Evolutionary conservation across 768 basidiomycete species (phyloP).

Genomic region (Lactarius sp.): DNA sequence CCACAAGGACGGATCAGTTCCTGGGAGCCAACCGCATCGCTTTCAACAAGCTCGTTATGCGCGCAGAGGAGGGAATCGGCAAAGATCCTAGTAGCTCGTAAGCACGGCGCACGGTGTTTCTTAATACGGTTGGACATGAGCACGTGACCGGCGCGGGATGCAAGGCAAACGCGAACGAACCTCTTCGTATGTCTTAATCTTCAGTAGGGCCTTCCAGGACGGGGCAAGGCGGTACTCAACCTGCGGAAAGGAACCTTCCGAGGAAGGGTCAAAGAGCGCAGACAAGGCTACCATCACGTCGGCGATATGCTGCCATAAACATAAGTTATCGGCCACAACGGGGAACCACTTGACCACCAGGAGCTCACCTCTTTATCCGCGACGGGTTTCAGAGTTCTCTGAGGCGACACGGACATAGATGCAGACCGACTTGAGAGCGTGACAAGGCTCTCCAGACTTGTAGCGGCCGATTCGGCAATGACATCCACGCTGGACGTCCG

Average conservation of each 20-base stretch:
- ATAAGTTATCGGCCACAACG: not conserved
- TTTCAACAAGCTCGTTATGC: constrained; percentile 8
- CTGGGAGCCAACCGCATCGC: not conserved
- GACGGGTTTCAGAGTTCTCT: not conserved
- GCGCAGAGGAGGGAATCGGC: constrained; percentile 11
- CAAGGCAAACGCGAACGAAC: not conserved
- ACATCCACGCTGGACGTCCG: not conserved
- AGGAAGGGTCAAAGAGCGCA: not conserved
- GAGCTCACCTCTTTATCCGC: constrained; percentile 8
- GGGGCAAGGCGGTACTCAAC: constrained; percentile 4
- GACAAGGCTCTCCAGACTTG: not conserved
- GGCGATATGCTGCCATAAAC: not conserved
- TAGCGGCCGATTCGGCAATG: not conserved
- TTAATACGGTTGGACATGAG: not conserved
- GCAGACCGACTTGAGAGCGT: constrained; percentile 4
- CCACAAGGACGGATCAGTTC: constrained; percentile 2
- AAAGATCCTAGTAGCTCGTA: constrained; percentile 2
- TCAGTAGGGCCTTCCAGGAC: constrained; percentile 10
- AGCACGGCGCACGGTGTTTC: not conserved
- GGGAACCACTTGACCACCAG: too few relatives aligned
- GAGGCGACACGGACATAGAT: not conserved
- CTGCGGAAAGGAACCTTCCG: not conserved
- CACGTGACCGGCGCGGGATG: not conserved
- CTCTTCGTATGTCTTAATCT: constrained; percentile 10
- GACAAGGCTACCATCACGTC: not conserved